Evolutionary conservation across 2,329 filamentous ascomycete genomes (phyloP).

Genomic region (Talaromyces sp.): DNA sequence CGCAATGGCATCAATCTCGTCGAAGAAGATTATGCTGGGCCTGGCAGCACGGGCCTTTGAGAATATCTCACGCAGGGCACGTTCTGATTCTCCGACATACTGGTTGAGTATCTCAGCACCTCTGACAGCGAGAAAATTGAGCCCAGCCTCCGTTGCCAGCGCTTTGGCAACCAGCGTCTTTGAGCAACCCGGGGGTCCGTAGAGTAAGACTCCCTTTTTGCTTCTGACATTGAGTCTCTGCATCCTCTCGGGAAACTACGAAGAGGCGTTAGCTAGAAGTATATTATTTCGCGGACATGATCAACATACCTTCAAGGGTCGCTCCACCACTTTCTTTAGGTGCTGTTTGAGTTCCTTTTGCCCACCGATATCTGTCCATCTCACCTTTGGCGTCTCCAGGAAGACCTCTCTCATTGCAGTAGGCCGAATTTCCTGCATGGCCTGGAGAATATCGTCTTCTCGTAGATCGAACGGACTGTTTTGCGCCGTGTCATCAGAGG

Average conservation of each 20-base stretch:
- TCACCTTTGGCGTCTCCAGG: conserved; percentile 78
- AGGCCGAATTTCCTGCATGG: conserved; percentile 66
- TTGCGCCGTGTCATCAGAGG: background rate
- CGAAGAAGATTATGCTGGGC: conserved; percentile 93
- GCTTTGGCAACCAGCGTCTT: conserved; percentile 92
- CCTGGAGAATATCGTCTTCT: conserved; percentile 39
- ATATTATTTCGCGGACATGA: background rate
- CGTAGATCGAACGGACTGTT: background rate
- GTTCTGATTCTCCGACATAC: conserved; percentile 94
- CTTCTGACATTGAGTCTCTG: conserved; percentile 51
- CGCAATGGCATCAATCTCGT: conserved; percentile 88
- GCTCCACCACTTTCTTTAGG: conserved; percentile 55
- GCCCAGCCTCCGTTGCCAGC: conserved; percentile 80
- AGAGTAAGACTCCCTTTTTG: conserved; percentile 79
- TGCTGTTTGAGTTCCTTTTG: conserved; percentile 71
- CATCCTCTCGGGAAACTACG: conserved; percentile 48
- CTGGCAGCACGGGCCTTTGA: conserved; percentile 77
- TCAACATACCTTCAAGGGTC: conserved; percentile 51
- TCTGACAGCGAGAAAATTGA: conserved; percentile 94
- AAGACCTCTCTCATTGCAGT: conserved; percentile 87
- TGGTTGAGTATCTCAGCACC: conserved; percentile 90
- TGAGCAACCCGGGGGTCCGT: conserved; percentile 89
- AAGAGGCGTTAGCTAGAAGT: background rate
- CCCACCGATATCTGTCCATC: conserved; percentile 84
- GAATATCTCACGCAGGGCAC: conserved; percentile 79